Conservation (phyloP, 1,284 basidiomycete species). For the Schizopora paradoxa region DNA sequence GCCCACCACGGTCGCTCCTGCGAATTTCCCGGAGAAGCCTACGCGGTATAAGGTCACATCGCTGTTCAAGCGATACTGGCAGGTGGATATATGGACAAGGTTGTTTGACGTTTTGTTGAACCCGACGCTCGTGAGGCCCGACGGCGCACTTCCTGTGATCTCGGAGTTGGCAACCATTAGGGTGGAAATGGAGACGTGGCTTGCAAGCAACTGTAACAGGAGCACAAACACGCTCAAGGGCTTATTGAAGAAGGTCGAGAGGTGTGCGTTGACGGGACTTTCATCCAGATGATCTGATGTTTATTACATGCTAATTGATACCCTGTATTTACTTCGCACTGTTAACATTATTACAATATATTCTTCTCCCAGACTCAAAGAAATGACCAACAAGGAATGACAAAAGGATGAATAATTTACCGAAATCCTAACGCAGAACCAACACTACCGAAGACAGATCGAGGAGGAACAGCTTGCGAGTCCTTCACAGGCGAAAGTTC, state of each 20-base stretch:
- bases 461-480: slow-evolving; percentile 41
- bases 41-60: slow-evolving; percentile 63
- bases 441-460: slow-evolving; percentile 32
- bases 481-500: slow-evolving; percentile 59
- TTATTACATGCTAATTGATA: too few species aligned
- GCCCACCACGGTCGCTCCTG: slow-evolving; percentile 46
- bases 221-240: slow-evolving; percentile 84
- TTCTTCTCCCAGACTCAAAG: too few species aligned
- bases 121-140: slow-evolving; percentile 49
- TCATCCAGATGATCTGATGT: neutral
- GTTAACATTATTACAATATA: too few species aligned
- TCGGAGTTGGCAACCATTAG: slow-evolving; percentile 63
- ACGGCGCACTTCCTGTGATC: slow-evolving; percentile 63
- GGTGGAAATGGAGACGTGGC: slow-evolving; percentile 82
- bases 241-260: slow-evolving; percentile 75
- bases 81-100: slow-evolving; percentile 78
- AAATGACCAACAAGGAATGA: too few species aligned
- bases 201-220: slow-evolving; percentile 77
- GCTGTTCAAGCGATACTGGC: slow-evolving; percentile 94
- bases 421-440: slow-evolving; percentile 13
- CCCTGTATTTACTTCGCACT: too few species aligned
- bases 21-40: slow-evolving; percentile 29
- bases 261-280: slow-evolving; percentile 33
- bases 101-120: slow-evolving; percentile 89
- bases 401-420: too few species aligned